Evolutionary conservation across 2,329 filamentous ascomycete species (phyloP).

Genomic region (Aaosphaeria arxii): DNA sequence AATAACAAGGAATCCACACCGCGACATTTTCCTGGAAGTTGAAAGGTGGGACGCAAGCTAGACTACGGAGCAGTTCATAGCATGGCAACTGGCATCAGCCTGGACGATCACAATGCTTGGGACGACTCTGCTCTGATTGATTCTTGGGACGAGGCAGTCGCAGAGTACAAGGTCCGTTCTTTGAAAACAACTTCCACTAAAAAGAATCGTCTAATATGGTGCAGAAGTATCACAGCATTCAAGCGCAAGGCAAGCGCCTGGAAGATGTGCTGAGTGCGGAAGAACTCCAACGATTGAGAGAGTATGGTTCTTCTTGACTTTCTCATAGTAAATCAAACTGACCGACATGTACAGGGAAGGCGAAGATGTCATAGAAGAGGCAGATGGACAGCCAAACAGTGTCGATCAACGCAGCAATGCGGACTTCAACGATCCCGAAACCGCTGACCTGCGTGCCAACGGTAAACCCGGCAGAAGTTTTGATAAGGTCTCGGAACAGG

Average conservation of each 20-base stretch:
- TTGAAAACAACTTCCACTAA: neutral
- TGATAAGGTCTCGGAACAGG: constrained; percentile 7
- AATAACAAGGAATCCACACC: too few relatives aligned
- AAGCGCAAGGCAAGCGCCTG: constrained; percentile 31
- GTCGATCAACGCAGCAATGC: constrained; percentile 17
- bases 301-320: constrained; percentile 14
- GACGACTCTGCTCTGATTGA: constrained; percentile 36
- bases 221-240: constrained; percentile 39
- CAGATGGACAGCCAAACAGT: constrained; percentile 12
- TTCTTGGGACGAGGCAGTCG: constrained; percentile 34
- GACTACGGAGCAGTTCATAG: too few relatives aligned
- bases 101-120: constrained; percentile 33
- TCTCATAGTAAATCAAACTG: neutral
- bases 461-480: neutral
- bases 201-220: neutral
- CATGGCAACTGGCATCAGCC: constrained; percentile 23
- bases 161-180: constrained; percentile 32
- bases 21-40: too few relatives aligned
- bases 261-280: constrained; percentile 32
- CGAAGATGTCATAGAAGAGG: constrained; percentile 25
- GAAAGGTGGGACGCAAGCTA: too few relatives aligned
- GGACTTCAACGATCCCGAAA: constrained; percentile 9
- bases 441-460: neutral
- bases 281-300: constrained; percentile 28
- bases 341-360: constrained; percentile 26